Evolutionary conservation across 1,284 basidiomycete genomes (phyloP).

Genomic region (Somion occarium): DNA sequence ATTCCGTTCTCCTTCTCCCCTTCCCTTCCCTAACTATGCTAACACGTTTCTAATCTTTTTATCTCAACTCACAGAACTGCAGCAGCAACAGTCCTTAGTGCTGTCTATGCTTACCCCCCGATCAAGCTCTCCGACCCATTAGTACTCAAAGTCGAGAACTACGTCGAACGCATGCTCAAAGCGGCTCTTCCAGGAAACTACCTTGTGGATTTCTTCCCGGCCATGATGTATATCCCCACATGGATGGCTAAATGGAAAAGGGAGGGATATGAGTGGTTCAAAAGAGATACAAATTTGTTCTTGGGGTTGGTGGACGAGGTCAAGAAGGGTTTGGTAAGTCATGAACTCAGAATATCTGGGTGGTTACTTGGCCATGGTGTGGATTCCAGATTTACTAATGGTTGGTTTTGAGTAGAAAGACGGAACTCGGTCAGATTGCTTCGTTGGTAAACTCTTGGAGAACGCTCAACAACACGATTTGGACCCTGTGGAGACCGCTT

Average conservation of each 20-base stretch:
- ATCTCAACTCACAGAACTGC: slow-evolving; percentile 5
- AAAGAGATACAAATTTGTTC: slow-evolving; percentile 15
- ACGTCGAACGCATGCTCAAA: slow-evolving; percentile 20
- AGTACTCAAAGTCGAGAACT: slow-evolving; percentile 15
- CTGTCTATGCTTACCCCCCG: slow-evolving; percentile 3
- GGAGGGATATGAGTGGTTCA: slow-evolving; percentile 13
- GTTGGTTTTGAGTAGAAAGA: slow-evolving; percentile 2
- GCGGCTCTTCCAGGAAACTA: slow-evolving; percentile 11
- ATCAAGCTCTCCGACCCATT: slow-evolving; percentile 1
- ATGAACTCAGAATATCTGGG: no score
- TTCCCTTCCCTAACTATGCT: no score
- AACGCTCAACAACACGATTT: not conserved
- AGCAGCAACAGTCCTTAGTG: slow-evolving; percentile 10
- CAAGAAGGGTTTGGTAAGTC: slow-evolving; percentile 6
- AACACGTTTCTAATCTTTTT: not conserved
- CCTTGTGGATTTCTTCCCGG: slow-evolving; percentile 14
- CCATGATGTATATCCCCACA: slow-evolving; percentile 18
- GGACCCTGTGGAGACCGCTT: slow-evolving; percentile 4
- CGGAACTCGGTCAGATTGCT: slow-evolving; percentile 4
- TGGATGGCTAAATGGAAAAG: slow-evolving; percentile 23
- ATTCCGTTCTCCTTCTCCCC: no score
- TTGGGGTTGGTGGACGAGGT: slow-evolving; percentile 11
- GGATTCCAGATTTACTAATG: no score
- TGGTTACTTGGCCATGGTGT: not conserved
- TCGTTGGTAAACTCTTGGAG: slow-evolving; percentile 7